Evolutionary conservation across 176 grass and related monocot genomes (phyloP).

Genomic region (Areca catechu): DNA sequence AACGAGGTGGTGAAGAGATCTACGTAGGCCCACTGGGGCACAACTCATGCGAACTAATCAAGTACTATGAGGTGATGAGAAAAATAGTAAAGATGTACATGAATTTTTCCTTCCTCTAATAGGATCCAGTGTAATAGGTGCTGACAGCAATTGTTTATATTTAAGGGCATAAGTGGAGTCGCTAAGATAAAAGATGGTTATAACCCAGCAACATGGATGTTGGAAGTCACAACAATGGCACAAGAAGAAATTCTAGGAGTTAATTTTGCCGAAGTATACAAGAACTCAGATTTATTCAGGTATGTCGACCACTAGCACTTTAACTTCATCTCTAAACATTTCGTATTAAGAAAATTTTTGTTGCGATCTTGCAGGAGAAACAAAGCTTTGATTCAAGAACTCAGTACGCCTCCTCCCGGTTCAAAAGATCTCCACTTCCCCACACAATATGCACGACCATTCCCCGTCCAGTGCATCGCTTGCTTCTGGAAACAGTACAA

Average conservation of each 20-base stretch:
- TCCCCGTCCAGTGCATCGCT: conserved; percentile 54
- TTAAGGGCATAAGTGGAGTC: conserved; percentile 50
- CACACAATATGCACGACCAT: conserved; percentile 48
- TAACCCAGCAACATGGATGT: conserved; percentile 94
- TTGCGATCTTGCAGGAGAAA: conserved; percentile 73
- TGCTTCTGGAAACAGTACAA: conserved; percentile 77
- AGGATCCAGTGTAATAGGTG: too few species aligned
- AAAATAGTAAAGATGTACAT: too few species aligned
- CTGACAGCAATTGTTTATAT: not conserved
- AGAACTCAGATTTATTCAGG: conserved; percentile 38
- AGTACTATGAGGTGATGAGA: conserved; percentile 77
- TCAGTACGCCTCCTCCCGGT: conserved; percentile 32
- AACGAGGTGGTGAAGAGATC: conserved; percentile 85
- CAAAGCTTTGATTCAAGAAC: conserved; percentile 53
- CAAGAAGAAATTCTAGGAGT: conserved; percentile 59
- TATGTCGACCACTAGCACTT: not conserved
- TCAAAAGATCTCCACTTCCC: conserved; percentile 69
- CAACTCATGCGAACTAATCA: conserved; percentile 60
- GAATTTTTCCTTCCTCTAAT: not conserved
- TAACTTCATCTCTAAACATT: too few species aligned
- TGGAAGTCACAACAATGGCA: conserved; percentile 48
- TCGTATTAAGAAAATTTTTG: too few species aligned
- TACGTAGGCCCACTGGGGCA: conserved; percentile 75
- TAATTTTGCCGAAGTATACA: conserved; percentile 63
- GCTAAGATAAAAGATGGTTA: conserved; percentile 80